Base-by-base conservation (phyloP, 1,139 yeast genomes). In the Citeromyces hawaiiensis region DNA sequence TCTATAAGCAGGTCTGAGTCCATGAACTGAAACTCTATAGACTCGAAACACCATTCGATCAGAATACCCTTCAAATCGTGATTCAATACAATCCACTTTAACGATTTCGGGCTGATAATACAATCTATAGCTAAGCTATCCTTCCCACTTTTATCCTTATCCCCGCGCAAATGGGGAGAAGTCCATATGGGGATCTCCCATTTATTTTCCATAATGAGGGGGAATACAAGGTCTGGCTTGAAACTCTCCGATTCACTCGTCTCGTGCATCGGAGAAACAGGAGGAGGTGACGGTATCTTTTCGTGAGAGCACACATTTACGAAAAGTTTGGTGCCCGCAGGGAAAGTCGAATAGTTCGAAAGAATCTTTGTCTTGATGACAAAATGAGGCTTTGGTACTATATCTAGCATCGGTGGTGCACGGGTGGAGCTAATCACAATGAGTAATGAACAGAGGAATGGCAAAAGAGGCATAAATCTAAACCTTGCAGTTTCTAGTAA, bases 111-210 rank as follows among this genome's bases (percentile, higher is more conserved):
- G 52, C 79, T 74, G 40, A 83, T 70, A 33, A 87, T 77, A 54
- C 95, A 85, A 54, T 86, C 95, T 50, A 76, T 73, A 3, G 83
- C 86, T 33, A 70, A 60, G 30, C 86, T 73, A 14, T 64, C 59
- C 8, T 63, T 60, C 1, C 93, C 94, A 49, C 77, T 76, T 54
- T 85, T 85, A 52, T 87, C 96, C 14, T 46, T 56, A 34, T 70
- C 78, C 9, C 51, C 49, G 14, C 77, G 55, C 42, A 68, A 57
- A 41, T 70, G 70, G 0, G 65, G 61, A 0, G 88, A 76, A 0
- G 83, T 72, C 1, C 82, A 69, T 8, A 86, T 73, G 1, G 96
- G 96, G 3, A 86, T 80, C 44, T 82, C 88, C 94, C 95, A 86
- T 50, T 77, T 67, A 48, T 79, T 78, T 35, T 76, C 76, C 55